Percentiles rank a stretch among this genome's conserved stretches.
Conservation (phyloP, 306 rosid species). For the Trifolium pratense region DNA sequence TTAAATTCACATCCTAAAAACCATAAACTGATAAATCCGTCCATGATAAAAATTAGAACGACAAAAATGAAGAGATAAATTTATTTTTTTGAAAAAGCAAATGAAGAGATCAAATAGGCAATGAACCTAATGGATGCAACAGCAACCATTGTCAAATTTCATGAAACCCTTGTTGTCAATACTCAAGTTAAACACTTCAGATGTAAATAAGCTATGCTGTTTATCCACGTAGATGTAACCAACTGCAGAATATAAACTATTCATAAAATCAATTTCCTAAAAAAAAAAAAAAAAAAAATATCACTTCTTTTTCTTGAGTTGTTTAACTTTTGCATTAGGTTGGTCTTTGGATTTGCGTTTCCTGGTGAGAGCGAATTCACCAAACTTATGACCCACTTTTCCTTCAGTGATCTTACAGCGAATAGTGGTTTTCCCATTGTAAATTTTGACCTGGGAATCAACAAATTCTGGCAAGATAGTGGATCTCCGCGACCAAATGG, state of each 20-base stretch:
- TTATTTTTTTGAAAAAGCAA: not conserved
- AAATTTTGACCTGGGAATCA: conserved; percentile 45
- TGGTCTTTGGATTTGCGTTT: conserved; percentile 49
- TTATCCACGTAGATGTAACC: conserved; percentile 23
- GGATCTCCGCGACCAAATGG: conserved; percentile 52
- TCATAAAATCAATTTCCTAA: not conserved
- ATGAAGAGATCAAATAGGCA: conserved; percentile 1
- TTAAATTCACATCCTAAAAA: conserved; percentile 17
- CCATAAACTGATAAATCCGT: conserved; percentile 21
- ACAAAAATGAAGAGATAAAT: conserved; percentile 10
- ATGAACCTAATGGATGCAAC: conserved; percentile 15
- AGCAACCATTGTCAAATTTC: conserved; percentile 20
- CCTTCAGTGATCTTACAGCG: conserved; percentile 50
- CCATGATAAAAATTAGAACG: not conserved
- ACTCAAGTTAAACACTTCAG: conserved; percentile 17
- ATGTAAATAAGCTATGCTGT: not conserved
- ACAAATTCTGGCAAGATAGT: conserved; percentile 50
- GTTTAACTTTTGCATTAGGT: conserved; percentile 44
- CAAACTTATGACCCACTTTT: conserved; percentile 53
- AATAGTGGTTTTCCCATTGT: conserved; percentile 48
- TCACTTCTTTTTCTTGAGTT: conserved; percentile 51
- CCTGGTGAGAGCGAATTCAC: conserved; percentile 54
- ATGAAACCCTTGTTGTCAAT: conserved; percentile 20
- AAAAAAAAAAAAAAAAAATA: not conserved
- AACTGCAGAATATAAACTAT: conserved; percentile 3